phyloP scores from a whole-genome alignment of 1,139 yeast species.

The Pichia sp. region DNA sequence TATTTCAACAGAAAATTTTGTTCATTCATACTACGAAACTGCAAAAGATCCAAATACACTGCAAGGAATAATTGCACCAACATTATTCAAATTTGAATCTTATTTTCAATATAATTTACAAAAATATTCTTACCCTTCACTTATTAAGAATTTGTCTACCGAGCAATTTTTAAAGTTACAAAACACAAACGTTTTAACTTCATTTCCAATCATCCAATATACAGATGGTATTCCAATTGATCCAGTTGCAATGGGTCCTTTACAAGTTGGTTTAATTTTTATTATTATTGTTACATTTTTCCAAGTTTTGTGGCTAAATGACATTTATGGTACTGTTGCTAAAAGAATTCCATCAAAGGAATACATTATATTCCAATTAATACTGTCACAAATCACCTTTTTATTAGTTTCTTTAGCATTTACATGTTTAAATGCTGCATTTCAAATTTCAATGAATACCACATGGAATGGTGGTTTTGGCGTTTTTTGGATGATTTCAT shows the following conservation, averaged over 20 bases:
- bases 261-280: slow-evolving; percentile 72
- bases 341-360: slow-evolving; percentile 34
- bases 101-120: slow-evolving; percentile 22
- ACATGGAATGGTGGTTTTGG: slow-evolving; percentile 46
- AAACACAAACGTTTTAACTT: slow-evolving; percentile 25
- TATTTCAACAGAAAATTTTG: slow-evolving; percentile 28
- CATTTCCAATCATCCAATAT: slow-evolving; percentile 36
- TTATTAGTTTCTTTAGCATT: slow-evolving; percentile 39
- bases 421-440: slow-evolving; percentile 41
- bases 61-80: slow-evolving; percentile 37
- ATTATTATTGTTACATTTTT: slow-evolving; percentile 58
- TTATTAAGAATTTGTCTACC: slow-evolving; percentile 28
- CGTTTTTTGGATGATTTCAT: slow-evolving; percentile 43
- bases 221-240: slow-evolving; percentile 49
- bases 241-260: slow-evolving; percentile 55
- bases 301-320: slow-evolving; percentile 45
- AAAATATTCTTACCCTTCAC: slow-evolving; percentile 25
- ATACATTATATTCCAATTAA: slow-evolving; percentile 38
- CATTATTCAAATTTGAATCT: slow-evolving; percentile 30
- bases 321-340: slow-evolving; percentile 39
- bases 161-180: slow-evolving; percentile 21
- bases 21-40: slow-evolving; percentile 41
- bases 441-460: slow-evolving; percentile 34
- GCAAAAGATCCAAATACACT: slow-evolving; percentile 49
- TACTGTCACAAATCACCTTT: slow-evolving; percentile 40